Evolutionary conservation across 768 basidiomycete genomes (phyloP).

Genomic region (Calocybe gangraenosa): DNA sequence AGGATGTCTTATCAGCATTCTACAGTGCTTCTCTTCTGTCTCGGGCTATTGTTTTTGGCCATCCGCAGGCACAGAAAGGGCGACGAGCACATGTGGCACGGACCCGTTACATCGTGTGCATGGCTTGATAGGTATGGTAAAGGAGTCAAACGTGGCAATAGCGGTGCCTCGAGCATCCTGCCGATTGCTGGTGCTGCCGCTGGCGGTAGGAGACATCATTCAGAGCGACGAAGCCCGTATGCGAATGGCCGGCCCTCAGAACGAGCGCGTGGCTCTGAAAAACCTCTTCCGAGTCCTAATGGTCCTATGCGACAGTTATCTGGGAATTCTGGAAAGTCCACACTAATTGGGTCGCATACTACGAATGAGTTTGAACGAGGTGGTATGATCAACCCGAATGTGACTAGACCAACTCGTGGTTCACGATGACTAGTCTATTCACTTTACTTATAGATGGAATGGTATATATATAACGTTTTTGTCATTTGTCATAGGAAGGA

Average conservation of each 20-base stretch:
- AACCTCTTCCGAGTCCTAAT: conserved; percentile 19
- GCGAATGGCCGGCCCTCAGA: conserved; percentile 14
- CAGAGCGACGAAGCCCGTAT: conserved; percentile 13
- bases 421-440: conserved; percentile 14
- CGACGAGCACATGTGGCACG: conserved; percentile 61
- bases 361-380: conserved; percentile 36
- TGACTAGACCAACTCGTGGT: conserved; percentile 16
- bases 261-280: conserved; percentile 14
- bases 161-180: conserved; percentile 32
- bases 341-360: conserved; percentile 26
- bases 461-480: not conserved
- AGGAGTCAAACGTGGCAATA: conserved; percentile 29
- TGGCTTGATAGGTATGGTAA: conserved; percentile 62
- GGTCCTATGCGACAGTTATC: conserved; percentile 26
- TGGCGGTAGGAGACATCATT: conserved; percentile 9
- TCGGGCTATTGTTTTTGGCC: conserved; percentile 36
- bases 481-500: no score
- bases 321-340: conserved; percentile 27
- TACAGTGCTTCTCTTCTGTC: conserved; percentile 34
- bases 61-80: conserved; percentile 38
- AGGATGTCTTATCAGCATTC: not conserved
- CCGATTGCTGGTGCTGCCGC: conserved; percentile 23
- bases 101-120: conserved; percentile 64
- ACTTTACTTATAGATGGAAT: no score
- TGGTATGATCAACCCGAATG: conserved; percentile 39